These are phyloP conservation scores for Tuber microsphaerosporum DNA, from an alignment of 495 filamentous ascomycete species.

Conservation along the genomic window DNA sequence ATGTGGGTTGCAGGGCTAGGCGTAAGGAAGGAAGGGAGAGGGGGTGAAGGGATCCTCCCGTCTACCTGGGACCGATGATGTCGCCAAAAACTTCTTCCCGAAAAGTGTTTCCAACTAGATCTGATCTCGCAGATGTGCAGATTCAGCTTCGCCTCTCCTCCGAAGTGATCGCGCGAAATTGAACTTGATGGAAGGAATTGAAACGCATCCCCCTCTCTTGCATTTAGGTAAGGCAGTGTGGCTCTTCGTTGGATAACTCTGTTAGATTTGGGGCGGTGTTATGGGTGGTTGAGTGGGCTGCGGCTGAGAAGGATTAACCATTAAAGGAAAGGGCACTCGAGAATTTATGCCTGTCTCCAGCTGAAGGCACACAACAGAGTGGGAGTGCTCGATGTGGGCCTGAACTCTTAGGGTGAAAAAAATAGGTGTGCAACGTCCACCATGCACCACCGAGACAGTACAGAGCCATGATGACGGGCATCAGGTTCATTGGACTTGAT, in stretches of 20 bases:
- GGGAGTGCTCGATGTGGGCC: conserved; percentile 13
- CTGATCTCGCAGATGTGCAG: conserved; percentile 36
- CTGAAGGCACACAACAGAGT: conserved; percentile 23
- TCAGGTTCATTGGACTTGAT: conserved; percentile 14
- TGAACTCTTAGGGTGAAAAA: not conserved
- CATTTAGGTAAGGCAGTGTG: conserved; percentile 10
- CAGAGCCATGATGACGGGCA: conserved; percentile 31
- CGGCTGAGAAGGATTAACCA: conserved; percentile 31
- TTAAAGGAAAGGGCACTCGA: conserved; percentile 25
- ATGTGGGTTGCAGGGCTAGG: not conserved
- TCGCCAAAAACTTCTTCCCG: conserved; percentile 27
- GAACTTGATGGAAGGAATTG: not conserved
- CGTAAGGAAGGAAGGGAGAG: not conserved
- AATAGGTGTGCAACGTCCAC: not conserved
- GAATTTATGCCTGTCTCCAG: conserved; percentile 18
- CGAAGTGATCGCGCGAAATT: conserved; percentile 8
- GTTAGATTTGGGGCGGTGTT: conserved; percentile 31
- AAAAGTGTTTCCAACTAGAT: conserved; percentile 29
- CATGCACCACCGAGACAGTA: conserved; percentile 32
- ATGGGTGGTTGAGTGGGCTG: conserved; percentile 12
- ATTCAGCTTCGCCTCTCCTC: conserved; percentile 31
- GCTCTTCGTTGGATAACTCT: conserved; percentile 15
- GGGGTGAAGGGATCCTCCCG: conserved; percentile 10
- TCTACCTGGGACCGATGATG: conserved; percentile 37
- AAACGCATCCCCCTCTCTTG: not conserved